phyloP scores from a whole-genome alignment of 306 rosid species.

The Calophaca sinica region DNA sequence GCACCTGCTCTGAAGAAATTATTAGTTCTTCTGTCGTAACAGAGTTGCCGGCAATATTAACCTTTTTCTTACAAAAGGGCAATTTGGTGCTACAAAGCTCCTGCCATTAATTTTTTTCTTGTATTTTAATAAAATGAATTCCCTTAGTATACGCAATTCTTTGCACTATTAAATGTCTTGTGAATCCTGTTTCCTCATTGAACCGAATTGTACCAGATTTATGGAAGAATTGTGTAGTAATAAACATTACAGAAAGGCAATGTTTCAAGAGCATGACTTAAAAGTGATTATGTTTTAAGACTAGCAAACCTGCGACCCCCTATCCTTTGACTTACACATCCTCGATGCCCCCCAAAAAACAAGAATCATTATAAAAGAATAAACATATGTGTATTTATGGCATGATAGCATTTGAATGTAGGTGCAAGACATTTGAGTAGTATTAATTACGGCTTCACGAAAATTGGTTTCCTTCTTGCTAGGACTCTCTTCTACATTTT shows the following conservation, averaged over 20 bases:
- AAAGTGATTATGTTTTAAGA: slow-evolving; percentile 3
- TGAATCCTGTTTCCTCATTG: neutral
- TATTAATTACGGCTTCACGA: slow-evolving; percentile 30
- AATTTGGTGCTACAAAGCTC: neutral
- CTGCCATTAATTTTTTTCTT: neutral
- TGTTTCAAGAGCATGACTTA: slow-evolving; percentile 19
- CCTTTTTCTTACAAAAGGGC: slow-evolving; percentile 1
- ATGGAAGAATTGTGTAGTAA: slow-evolving; percentile 20
- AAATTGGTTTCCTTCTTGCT: slow-evolving; percentile 32
- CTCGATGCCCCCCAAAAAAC: neutral
- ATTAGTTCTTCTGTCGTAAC: slow-evolving; percentile 27
- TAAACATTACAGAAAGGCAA: neutral
- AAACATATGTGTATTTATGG: neutral
- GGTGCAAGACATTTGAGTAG: neutral
- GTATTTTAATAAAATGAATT: slow-evolving; percentile 19
- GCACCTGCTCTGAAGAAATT: slow-evolving; percentile 24
- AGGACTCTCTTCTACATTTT: slow-evolving; percentile 5
- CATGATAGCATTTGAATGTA: neutral
- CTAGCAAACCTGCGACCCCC: neutral
- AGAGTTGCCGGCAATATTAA: slow-evolving; percentile 15
- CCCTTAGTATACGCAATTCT: neutral
- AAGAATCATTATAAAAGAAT: neutral
- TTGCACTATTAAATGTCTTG: neutral
- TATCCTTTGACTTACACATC: neutral
- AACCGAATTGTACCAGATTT: slow-evolving; percentile 3